Evolutionary conservation across 192 early-diverging fungal species (phyloP), one percentile per base, ranked within the genome.

Genomic region (Backusella australiensis): DNA sequence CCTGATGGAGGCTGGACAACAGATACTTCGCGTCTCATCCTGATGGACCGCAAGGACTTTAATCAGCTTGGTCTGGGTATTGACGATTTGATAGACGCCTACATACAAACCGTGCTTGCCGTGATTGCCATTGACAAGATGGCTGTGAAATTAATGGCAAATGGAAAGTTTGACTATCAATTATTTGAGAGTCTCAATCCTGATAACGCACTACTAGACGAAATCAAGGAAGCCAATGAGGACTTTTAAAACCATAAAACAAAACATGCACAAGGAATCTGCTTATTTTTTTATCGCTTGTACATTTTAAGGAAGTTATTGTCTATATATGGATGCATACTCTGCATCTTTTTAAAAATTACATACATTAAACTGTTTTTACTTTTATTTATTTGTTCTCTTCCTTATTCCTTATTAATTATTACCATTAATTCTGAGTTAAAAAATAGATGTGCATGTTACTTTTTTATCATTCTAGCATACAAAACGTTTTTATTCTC

Each of bases 41-140:
- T 96, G 21, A 94, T 96, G 94, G 94, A 96, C 79, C 89, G 94
- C 73, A 96, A 95, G 75, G 94, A 96, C 76, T 95, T 96, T 65
- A 96, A 96, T 80, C 90, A 93, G 81, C 85, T 95, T 56, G 94
- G 94, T 9, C 77, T 95, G 52, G 94, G 94, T 9, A 88, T 96
- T 52, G 94, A 95, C 75, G 94, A 95, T 76, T 81, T 95, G 75
- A 96, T 95, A 71, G 94, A 96, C 63, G 94, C 92, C 4, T 95
- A 95, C 76, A 94, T 96, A 78, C 94, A 96, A 78, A 96, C 94
- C 1, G 91, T 93, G 7, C 76, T 95, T 39, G 88, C 89, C 46
- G 93, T 96, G 8, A 93, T 96, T 81, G 93, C 92, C 6, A 95
- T 96, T 69, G 94, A 96, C 77, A 89, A 90, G 73, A 94, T 95